A percentile compares a stretch with the other conserved stretches of the same genome.
Evolutionary conservation across 306 rosid species (phyloP).

Genomic region (Quercus berberidifolia): DNA sequence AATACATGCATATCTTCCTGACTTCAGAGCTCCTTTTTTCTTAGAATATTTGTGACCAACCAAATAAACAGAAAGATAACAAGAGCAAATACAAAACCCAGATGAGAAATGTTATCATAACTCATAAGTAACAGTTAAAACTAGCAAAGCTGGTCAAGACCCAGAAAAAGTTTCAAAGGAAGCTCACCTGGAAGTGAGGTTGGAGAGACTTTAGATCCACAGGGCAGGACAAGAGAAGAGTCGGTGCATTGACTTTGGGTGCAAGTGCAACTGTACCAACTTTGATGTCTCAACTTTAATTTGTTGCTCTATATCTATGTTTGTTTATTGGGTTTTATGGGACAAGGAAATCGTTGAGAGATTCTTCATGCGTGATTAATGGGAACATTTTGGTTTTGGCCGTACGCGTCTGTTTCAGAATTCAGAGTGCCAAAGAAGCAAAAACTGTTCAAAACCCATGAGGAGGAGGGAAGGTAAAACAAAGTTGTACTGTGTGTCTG

Average conservation of each 20-base stretch:
- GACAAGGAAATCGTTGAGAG: slow-evolving; percentile 49
- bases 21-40: neutral
- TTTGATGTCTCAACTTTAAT: neutral
- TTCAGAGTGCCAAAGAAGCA: slow-evolving; percentile 15
- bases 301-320: neutral
- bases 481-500: slow-evolving; percentile 9
- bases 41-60: slow-evolving; percentile 16
- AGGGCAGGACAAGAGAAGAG: slow-evolving; percentile 19
- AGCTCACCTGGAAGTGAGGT: slow-evolving; percentile 21
- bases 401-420: slow-evolving; percentile 15
- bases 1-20: neutral
- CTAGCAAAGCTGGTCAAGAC: slow-evolving; percentile 10
- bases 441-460: slow-evolving; percentile 27
- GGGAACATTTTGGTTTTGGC: slow-evolving; percentile 9
- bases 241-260: slow-evolving; percentile 54
- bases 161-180: slow-evolving; percentile 17
- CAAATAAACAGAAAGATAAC: neutral
- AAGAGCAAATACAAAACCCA: neutral
- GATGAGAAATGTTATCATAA: neutral
- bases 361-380: slow-evolving; percentile 40
- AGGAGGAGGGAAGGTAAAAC: slow-evolving; percentile 12
- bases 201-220: slow-evolving; percentile 51
- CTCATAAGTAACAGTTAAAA: neutral
- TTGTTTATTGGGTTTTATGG: slow-evolving; percentile 15
- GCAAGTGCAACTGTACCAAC: slow-evolving; percentile 12